phyloP scores from a whole-genome alignment of 2,329 filamentous ascomycete species.

The Trichophyton simii region DNA sequence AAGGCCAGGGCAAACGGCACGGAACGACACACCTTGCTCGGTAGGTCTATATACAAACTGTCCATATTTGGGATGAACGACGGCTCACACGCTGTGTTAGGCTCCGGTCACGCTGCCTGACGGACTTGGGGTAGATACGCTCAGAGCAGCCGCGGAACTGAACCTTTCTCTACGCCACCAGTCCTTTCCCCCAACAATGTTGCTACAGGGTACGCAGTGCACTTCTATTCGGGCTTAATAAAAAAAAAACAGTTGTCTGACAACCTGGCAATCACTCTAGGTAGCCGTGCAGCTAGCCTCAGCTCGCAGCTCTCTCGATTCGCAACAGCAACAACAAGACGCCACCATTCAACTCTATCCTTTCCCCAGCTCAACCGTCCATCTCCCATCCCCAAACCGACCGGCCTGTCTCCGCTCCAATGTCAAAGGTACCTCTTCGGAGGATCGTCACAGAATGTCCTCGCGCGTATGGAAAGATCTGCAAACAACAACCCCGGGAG shows the following conservation, averaged over 20 bases:
- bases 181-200: background rate
- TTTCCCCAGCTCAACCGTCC: constrained; percentile 18
- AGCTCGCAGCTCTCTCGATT: constrained; percentile 6
- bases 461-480: constrained; percentile 77
- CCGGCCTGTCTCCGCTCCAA: constrained; percentile 20
- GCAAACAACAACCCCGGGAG: constrained; percentile 88
- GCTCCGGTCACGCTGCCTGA: constrained; percentile 2
- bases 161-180: constrained; percentile 7
- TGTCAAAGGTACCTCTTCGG: constrained; percentile 30
- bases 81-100: background rate
- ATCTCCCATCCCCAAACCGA: constrained; percentile 15
- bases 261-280: background rate
- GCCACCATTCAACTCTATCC: constrained; percentile 25
- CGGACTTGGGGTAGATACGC: constrained; percentile 3
- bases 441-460: constrained; percentile 41
- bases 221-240: background rate
- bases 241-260: constrained; percentile 15
- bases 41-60: background rate
- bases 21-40: background rate
- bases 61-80: background rate
- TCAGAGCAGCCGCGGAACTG: constrained; percentile 8
- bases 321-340: constrained; percentile 13
- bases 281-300: constrained; percentile 18
- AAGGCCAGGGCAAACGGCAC: background rate
- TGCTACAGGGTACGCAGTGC: background rate